Evolutionary conservation across 2,329 filamentous ascomycete genomes (phyloP), one percentile per base, ranked within the genome.

Genomic region (Nannizzia gypsea): DNA sequence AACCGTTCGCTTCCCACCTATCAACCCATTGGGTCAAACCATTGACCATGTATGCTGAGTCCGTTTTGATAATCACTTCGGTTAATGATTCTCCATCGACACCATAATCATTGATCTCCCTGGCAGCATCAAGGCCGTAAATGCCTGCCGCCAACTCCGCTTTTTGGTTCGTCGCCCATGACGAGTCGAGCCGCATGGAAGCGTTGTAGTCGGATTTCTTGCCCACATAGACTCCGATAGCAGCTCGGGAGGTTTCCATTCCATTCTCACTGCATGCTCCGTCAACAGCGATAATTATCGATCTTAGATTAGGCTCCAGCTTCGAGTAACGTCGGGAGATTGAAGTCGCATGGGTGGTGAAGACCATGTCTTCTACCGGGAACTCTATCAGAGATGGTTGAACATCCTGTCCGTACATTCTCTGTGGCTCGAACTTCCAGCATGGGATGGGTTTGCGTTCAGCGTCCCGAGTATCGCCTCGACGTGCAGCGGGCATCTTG

Each of bases 1-100:
- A 72, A 1, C 65, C 66, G 42, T 70, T 69, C 0, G 57, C 34
- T 36, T 69, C 67, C 71, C 72, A 74, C 22, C 67, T 65, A 2
- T 64, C 58, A 4, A 74, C 64, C 64, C 66, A 71, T 5, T 67
- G 62, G 1, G 69, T 68, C 60, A 72, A 64, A 3, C 68, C 66
- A 24, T 71, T 64, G 1, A 72, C 68, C 3, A 75, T 15, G 31
- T 70, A 73, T n/a, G 63, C 64, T 0, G 73, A 74, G 42, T 73
- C 71, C 0, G 71, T 65, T 46, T 70, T 69, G 59, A 73, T 67
- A 6, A 65, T 61, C 24, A 68, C 62, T 17, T 63, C 28, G 20
- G 26, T 44, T 38, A 60, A 26, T 26, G 48, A 26, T 17, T 46
- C 24, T 1, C 34, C 34, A 11, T 34, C 56, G n/a, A 58, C 48